A percentile compares a stretch with the other conserved stretches of the same genome.
phyloP scores from a whole-genome alignment of 495 filamentous ascomycete species.

The Talaromyces borbonicus region DNA sequence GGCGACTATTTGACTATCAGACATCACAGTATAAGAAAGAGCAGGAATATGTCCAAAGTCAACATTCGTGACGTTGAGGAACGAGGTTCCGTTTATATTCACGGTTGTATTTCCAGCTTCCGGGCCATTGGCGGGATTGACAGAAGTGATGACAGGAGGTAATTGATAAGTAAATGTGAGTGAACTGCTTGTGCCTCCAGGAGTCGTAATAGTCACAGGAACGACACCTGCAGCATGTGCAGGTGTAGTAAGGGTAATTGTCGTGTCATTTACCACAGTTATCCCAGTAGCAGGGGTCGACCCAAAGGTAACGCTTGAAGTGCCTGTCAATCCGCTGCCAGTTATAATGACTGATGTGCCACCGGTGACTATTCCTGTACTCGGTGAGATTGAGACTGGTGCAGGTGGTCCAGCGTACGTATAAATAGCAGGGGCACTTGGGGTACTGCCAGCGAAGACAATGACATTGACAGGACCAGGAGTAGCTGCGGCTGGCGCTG shows the following conservation, averaged over 20 bases:
- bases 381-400: background rate
- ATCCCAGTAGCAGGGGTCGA: background rate
- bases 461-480: background rate
- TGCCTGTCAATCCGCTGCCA: conserved; percentile 1
- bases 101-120: background rate
- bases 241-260: background rate
- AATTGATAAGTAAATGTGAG: background rate
- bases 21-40: background rate
- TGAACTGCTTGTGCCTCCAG: background rate
- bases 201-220: background rate
- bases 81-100: background rate
- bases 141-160: conserved; percentile 2
- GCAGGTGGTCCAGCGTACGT: background rate
- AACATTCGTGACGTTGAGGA: background rate
- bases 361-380: background rate
- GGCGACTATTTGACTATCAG: conserved; percentile 1
- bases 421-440: background rate
- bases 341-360: background rate
- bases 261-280: background rate
- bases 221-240: background rate
- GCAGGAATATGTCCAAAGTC: conserved; percentile 1
- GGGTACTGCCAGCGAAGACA: background rate
- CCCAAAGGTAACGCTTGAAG: background rate
- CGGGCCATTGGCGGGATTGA: background rate
- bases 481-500: background rate